phyloP scores from a whole-genome alignment of 2,329 filamentous ascomycete genomes.

The Aspergillus quadricinctus region DNA sequence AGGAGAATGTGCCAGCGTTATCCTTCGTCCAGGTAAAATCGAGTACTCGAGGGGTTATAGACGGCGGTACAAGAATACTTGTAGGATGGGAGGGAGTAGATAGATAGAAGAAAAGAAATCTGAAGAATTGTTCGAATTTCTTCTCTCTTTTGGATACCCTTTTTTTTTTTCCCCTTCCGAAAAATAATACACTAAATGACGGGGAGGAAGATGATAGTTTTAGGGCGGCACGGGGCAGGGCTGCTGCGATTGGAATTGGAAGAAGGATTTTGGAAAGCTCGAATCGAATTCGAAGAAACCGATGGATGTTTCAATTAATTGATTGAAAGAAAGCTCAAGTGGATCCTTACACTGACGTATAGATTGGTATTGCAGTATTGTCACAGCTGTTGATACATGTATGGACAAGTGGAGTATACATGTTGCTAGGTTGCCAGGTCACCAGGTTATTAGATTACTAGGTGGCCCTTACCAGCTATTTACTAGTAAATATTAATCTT shows the following conservation, averaged over 20 bases:
- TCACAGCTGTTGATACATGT: conserved; percentile 8
- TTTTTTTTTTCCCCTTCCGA: background rate
- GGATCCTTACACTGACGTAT: conserved; percentile 14
- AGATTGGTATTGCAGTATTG: conserved; percentile 11
- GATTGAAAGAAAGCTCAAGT: conserved; percentile 18
- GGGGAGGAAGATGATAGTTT: conserved; percentile 15
- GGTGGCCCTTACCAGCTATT: too few species aligned
- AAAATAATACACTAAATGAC: background rate
- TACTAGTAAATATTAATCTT: too few species aligned
- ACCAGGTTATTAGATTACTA: too few species aligned
- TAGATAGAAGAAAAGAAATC: background rate
- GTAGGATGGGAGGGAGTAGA: conserved; percentile 1
- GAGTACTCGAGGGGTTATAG: conserved; percentile 5
- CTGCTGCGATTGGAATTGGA: conserved; percentile 3
- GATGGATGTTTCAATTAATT: conserved; percentile 24
- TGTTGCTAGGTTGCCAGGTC: too few species aligned
- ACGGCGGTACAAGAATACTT: conserved; percentile 1
- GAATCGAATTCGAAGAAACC: conserved; percentile 22
- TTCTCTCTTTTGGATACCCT: background rate
- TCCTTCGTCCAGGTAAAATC: conserved; percentile 9
- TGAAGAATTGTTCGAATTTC: background rate
- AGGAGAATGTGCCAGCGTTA: conserved; percentile 12
- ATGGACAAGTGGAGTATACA: conserved; percentile 2
- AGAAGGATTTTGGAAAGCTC: conserved; percentile 22
- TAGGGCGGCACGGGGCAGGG: background rate